A percentile compares a stretch with the other conserved stretches of the same genome.
Evolutionary conservation across 352 stramenopile genomes (phyloP).

Genomic region (Blastocystis hominis): DNA sequence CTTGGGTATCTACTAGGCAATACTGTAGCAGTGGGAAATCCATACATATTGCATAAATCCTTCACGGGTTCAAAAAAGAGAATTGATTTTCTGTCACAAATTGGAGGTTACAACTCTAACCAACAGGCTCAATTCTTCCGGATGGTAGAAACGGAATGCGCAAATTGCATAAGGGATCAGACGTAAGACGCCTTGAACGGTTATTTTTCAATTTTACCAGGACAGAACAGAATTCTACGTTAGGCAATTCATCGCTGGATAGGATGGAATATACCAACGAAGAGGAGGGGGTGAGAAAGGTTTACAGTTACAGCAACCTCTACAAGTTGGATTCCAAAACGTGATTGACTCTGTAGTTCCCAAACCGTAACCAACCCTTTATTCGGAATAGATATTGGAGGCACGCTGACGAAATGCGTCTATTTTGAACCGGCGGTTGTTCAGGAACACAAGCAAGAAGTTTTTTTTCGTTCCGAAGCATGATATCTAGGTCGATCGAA

Average conservation of each 20-base stretch:
- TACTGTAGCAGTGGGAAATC: background rate
- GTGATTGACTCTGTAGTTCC: background rate
- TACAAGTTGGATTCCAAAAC: background rate
- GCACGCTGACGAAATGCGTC: constrained; percentile 80
- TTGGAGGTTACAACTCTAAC: too few relatives aligned
- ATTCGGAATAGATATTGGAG: constrained; percentile 79
- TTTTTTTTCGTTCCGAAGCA: constrained; percentile 62
- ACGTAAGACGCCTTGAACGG: constrained; percentile 10
- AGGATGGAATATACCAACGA: background rate
- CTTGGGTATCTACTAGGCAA: background rate
- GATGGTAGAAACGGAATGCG: background rate
- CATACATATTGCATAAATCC: background rate
- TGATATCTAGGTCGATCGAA: constrained; percentile 67
- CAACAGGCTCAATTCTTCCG: too few relatives aligned
- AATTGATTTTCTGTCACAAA: too few relatives aligned
- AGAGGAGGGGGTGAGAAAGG: background rate
- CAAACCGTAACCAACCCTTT: constrained; percentile 50
- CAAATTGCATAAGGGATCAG: background rate
- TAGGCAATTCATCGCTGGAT: background rate
- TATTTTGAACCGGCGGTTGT: constrained; percentile 77
- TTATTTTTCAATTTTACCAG: background rate
- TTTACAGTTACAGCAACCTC: background rate
- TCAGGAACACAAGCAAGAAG: constrained; percentile 52
- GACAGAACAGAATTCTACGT: background rate
- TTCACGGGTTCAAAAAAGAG: too few relatives aligned